A percentile compares a stretch with the other conserved stretches of the same genome.
These are phyloP conservation scores for Leucogyrophana mollusca DNA, from an alignment of 768 basidiomycete species.

Conservation along the genomic window DNA sequence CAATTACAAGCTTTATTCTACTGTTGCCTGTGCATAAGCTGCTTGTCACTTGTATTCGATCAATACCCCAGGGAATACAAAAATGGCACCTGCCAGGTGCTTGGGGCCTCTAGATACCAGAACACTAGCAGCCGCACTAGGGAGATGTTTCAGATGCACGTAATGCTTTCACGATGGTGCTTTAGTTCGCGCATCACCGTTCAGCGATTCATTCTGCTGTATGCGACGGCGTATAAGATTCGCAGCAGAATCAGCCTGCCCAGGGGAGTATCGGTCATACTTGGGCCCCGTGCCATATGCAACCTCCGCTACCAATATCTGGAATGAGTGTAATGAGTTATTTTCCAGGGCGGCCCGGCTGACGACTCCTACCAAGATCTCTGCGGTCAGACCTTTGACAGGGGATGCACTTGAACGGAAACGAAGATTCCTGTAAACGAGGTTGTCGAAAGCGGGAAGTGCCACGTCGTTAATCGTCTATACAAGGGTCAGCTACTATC, in stretches of 20 bases:
- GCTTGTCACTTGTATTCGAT: no score
- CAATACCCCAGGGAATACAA: no score
- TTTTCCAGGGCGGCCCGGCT: background rate
- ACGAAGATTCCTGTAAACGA: slow-evolving; percentile 78
- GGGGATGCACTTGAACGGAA: slow-evolving; percentile 78
- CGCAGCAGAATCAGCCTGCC: slow-evolving; percentile 37
- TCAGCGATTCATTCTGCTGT: slow-evolving; percentile 23
- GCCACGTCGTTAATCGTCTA: slow-evolving; percentile 59
- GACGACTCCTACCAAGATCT: slow-evolving; percentile 62
- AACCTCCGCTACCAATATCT: slow-evolving; percentile 52
- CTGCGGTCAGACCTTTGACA: slow-evolving; percentile 80
- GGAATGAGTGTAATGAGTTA: background rate
- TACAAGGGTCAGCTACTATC: slow-evolving; percentile 1
- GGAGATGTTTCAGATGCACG: no score
- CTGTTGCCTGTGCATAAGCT: no score
- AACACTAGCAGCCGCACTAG: no score
- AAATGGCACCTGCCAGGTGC: no score
- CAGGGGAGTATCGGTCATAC: slow-evolving; percentile 59
- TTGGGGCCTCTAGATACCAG: no score
- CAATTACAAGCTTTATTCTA: no score
- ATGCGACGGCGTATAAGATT: slow-evolving; percentile 21
- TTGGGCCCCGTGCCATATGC: slow-evolving; percentile 51
- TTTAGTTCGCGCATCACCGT: no score
- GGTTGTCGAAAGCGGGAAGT: slow-evolving; percentile 46
- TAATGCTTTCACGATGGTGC: no score